Evolutionary conservation across 2,329 filamentous ascomycete species (phyloP).

Genomic region (Fusarium sp.): DNA sequence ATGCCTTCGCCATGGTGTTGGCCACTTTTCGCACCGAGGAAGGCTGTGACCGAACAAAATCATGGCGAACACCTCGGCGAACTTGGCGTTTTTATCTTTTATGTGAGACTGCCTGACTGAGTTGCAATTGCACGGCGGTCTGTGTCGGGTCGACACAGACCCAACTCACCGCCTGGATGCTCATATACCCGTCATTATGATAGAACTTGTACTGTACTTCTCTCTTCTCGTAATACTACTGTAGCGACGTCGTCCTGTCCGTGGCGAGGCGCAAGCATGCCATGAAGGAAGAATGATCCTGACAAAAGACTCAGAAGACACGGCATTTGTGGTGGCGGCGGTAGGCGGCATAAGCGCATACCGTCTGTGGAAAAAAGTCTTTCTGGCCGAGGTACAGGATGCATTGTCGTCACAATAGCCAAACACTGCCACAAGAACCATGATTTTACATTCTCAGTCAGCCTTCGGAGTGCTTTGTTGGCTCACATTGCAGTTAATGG

Average conservation of each 20-base stretch:
- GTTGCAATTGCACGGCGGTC: constrained; percentile 26
- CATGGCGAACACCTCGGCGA: constrained; percentile 26
- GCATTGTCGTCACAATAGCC: constrained; percentile 12
- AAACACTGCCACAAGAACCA: constrained; percentile 34
- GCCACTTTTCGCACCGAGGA: constrained; percentile 12
- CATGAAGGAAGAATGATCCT: constrained; percentile 9
- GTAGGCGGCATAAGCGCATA: constrained; percentile 6
- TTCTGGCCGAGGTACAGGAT: constrained; percentile 15
- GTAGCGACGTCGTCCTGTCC: constrained; percentile 12
- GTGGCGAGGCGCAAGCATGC: constrained; percentile 22
- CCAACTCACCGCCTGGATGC: constrained; percentile 6
- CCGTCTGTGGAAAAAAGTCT: constrained; percentile 1
- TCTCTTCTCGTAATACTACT: constrained; percentile 4
- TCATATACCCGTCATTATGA: neutral
- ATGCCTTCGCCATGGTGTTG: constrained; percentile 22
- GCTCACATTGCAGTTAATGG: constrained; percentile 2
- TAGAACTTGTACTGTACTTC: neutral
- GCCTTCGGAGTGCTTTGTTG: constrained; percentile 19
- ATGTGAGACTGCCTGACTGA: constrained; percentile 19
- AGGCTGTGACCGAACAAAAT: constrained; percentile 23
- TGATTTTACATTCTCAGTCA: constrained; percentile 16
- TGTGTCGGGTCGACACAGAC: constrained; percentile 18
- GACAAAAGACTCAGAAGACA: constrained; percentile 7
- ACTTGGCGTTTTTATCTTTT: constrained; percentile 25
- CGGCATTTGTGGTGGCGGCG: constrained; percentile 25